Evolutionary conservation across 805 yeast species (phyloP), one percentile per base, ranked within the genome.

Genomic region (Cyberlindnera suaveolens): DNA sequence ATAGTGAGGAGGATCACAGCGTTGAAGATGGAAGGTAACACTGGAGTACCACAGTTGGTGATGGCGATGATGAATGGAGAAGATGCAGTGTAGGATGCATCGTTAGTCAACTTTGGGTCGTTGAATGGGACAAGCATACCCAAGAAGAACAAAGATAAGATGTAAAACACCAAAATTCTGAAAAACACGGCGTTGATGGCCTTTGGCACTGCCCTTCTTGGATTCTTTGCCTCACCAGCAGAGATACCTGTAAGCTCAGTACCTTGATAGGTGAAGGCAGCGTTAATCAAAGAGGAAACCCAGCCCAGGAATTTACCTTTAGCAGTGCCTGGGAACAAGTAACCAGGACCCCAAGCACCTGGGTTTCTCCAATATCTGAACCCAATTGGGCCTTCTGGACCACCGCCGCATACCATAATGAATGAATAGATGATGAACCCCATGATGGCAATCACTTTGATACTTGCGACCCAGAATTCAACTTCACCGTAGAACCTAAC

Each of bases 211-310:
- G 85, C 64, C 52, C 79, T 80, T 65, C 82, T 71, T 50, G 90
- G 89, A 59, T 80, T 80, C 26, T 71, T 70, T 40, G 83, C 71
- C 64, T 84, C 93, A 64, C 89, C 88, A 30, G 85, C 85, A 4
- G 87, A 70, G 43, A 84, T 71, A 63, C 89, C 90, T 18, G 82
- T 78, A 59, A 82, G 70, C 61, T 84, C 93, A 39, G 84, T 80
- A 62, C 90, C 90, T 65, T 82, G 89, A 62, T 75, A 83, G 23
- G 90, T 83, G 69, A 84, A 84, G n/a, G 85, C 84, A 31, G 90
- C 86, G 44, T 76, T 77, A 49, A 83, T 72, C 54, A 83, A 68
- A 5, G 88, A 81, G 9, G 79, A 69, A 42, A 82, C 73, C 82
- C 84, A 81, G 40, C 87, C 87, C 40, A 81, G 64, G 56, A 82